These are phyloP conservation scores for Capillidium rhysosporum DNA, from an alignment of 371 early-diverging fungal species.

Conservation along the genomic window DNA sequence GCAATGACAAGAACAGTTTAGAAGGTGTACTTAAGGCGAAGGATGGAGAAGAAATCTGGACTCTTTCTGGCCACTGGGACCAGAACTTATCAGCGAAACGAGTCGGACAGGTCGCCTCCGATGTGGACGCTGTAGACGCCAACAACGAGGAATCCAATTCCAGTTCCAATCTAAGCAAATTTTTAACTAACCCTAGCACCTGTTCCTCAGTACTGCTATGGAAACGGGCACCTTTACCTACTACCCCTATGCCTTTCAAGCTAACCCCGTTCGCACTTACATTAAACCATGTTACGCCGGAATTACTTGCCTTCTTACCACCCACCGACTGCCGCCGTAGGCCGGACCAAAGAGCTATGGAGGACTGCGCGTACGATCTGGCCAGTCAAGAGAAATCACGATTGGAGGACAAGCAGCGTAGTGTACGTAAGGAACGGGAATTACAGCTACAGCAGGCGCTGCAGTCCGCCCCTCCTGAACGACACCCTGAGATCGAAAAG, in stretches of 20 bases:
- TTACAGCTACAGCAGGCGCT: constrained; percentile 11
- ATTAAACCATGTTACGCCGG: constrained; percentile 39
- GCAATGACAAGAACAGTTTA: constrained; percentile 36
- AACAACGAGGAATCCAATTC: background rate
- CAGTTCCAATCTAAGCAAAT: background rate
- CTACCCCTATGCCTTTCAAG: constrained; percentile 32
- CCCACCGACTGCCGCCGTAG: constrained; percentile 62
- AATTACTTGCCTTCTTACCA: constrained; percentile 28
- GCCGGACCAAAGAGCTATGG: constrained; percentile 59
- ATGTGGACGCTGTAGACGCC: constrained; percentile 9
- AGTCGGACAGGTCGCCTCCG: constrained; percentile 16
- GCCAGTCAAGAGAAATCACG: constrained; percentile 43
- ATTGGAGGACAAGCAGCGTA: constrained; percentile 53
- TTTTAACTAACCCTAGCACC: background rate
- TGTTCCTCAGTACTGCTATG: constrained; percentile 22
- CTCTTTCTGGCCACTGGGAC: constrained; percentile 50
- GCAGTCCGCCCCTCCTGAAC: background rate
- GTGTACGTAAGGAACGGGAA: constrained; percentile 28
- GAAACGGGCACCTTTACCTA: constrained; percentile 29
- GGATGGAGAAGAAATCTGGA: constrained; percentile 30
- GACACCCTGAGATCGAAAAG: constrained; percentile 11
- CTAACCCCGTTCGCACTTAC: constrained; percentile 52
- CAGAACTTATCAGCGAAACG: constrained; percentile 34
- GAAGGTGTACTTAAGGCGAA: constrained; percentile 34
- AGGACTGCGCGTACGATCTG: constrained; percentile 39